These are phyloP conservation scores for Thelephora terrestris DNA, from an alignment of 1,284 basidiomycete genomes.

Conservation along the genomic window DNA sequence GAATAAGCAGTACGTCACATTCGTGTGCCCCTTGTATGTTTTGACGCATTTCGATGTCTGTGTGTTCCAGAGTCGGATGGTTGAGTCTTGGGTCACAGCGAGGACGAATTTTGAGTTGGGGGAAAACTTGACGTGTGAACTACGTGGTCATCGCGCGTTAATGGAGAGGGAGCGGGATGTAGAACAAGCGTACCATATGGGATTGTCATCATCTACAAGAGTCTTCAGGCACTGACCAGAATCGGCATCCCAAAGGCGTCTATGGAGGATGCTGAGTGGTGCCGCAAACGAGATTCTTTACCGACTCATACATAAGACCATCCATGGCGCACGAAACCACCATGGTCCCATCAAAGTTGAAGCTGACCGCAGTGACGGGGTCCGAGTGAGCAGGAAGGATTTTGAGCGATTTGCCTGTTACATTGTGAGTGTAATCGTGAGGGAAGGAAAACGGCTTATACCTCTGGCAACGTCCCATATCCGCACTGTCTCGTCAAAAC, in stretches of 20 bases:
- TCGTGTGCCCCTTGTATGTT: conserved; percentile 79
- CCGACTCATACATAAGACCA: conserved; percentile 74
- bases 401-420: conserved; percentile 65
- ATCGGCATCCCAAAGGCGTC: conserved; percentile 93
- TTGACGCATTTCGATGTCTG: conserved; percentile 89
- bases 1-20: conserved; percentile 69
- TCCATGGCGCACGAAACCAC: conserved; percentile 94
- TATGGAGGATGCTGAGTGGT: conserved; percentile 23
- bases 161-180: conserved; percentile 4
- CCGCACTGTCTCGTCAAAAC: conserved; percentile 90
- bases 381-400: conserved; percentile 93
- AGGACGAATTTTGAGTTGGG: conserved; percentile 87
- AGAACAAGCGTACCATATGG: conserved; percentile 62
- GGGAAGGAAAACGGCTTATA: conserved; percentile 21
- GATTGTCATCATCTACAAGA: conserved; percentile 91
- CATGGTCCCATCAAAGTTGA: conserved; percentile 91
- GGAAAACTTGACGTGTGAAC: conserved; percentile 82
- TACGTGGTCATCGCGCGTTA: conserved; percentile 19
- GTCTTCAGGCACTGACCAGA: conserved; percentile 98
- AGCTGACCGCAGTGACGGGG: conserved; percentile 88
- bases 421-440: neutral
- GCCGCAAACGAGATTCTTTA: neutral
- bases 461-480: conserved; percentile 93
- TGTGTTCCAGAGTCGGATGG: conserved; percentile 90
- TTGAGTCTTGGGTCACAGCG: conserved; percentile 85